Conservation (phyloP, 169 alveolate genomes). For the Eimeria mitis region DNA sequence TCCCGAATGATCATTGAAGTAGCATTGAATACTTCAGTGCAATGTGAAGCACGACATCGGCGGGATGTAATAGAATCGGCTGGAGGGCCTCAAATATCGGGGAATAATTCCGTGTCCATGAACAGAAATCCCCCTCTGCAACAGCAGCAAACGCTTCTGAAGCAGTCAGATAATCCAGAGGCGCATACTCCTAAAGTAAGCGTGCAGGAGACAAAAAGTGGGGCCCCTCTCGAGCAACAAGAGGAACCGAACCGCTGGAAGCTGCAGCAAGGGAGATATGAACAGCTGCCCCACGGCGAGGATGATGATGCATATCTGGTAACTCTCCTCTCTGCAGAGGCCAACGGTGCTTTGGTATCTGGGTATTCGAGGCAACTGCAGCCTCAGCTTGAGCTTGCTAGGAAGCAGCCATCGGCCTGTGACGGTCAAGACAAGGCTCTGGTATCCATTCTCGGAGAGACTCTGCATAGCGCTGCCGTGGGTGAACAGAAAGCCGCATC, state of each 20-base stretch:
- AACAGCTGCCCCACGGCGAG: slow-evolving; percentile 9
- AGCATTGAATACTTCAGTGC: slow-evolving; percentile 3
- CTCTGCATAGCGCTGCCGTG: background rate
- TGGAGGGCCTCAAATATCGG: background rate
- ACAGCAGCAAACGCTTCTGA: background rate
- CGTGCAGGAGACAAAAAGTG: background rate
- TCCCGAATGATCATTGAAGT: slow-evolving; percentile 9
- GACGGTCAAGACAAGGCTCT: background rate
- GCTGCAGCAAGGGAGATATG: background rate
- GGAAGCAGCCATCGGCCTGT: background rate
- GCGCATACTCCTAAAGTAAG: background rate
- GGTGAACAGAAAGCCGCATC: background rate
- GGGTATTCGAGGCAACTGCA: background rate
- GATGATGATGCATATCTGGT: slow-evolving; percentile 46
- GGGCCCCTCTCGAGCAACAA: background rate
- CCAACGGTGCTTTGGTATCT: background rate
- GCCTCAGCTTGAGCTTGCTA: background rate
- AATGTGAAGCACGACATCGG: background rate
- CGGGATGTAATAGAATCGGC: background rate
- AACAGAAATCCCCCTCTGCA: background rate
- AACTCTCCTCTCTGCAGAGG: slow-evolving; percentile 30
- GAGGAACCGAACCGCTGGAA: background rate
- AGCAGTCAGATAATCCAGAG: slow-evolving; percentile 5
- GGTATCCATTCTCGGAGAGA: background rate
- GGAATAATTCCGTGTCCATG: background rate